Evolutionary conservation across 305 asterid species (phyloP), one percentile per base, ranked within the genome.

Genomic region (Fraxinus baroniana): DNA sequence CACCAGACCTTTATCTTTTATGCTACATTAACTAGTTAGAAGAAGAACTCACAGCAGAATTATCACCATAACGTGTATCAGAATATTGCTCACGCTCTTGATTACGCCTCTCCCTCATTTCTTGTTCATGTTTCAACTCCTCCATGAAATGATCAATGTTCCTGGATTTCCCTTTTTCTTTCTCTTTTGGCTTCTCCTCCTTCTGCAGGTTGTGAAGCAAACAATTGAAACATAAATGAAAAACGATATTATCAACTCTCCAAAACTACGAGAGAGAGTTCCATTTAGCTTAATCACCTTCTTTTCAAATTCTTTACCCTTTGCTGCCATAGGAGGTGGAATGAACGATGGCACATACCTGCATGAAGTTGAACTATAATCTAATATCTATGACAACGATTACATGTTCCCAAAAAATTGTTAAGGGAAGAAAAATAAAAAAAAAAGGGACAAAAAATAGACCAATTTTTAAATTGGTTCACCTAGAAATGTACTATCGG

Each of bases 301-400:
- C 89, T 89, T 94, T 79, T 94, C 98, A 77, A 85, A 87, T 76
- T 95, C 99, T 90, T 91, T 93, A 85, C 89, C 90, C 92, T 92
- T 95, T 84, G 95, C 85, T 84, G 95, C 97, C 94, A 92, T 85
- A 84, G 98, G 95, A 85, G 99, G 99, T 32, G 99, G 98, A 85
- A 94, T 86, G 88, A 95, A 95, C 82, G 98, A 95, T 33, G 98
- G 98, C 36, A 95, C 98, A 89, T 95, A 95, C 98, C 99, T 95
- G 99, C 93, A 92, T 83, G 85, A 88, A 83, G 70, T 85, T 87
- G 82, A 85, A 87, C 85, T 81, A 84, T 86, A 88, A 88, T 93
- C 92, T 90, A 90, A 85, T 80, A 89, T 89, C 78, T 84, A 83
- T 78, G 85, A 88, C 74, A 83, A 78, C 64, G 78, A 87, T 77